Percentiles rank a stretch among this genome's conserved stretches.
These are phyloP conservation scores for Candida coquimbonensis DNA, from an alignment of 805 yeast species.

Conservation along the genomic window DNA sequence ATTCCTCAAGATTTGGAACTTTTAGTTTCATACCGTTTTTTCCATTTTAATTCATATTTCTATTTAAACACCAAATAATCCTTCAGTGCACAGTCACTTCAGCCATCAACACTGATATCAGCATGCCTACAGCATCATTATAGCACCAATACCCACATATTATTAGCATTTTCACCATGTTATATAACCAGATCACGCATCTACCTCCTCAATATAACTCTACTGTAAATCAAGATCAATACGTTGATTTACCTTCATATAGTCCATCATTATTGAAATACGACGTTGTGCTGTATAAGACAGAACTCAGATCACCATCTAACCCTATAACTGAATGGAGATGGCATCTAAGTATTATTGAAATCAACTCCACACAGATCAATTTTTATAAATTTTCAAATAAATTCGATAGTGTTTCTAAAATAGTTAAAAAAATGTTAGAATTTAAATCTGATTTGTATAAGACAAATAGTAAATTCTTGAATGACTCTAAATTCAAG, in stretches of 20 bases:
- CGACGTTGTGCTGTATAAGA: conserved; percentile 5
- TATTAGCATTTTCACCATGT: too few relatives aligned
- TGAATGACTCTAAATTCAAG: conserved; percentile 1
- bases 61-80: too few relatives aligned
- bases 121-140: too few relatives aligned
- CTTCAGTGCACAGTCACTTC: too few relatives aligned
- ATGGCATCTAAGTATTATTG: conserved; percentile 8
- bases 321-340: conserved; percentile 6
- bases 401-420: neutral
- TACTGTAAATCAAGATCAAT: neutral
- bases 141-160: too few relatives aligned
- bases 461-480: neutral
- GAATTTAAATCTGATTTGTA: conserved; percentile 1
- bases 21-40: neutral
- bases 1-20: neutral
- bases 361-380: conserved; percentile 11
- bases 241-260: conserved; percentile 1
- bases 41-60: neutral
- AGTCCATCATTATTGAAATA: conserved; percentile 2
- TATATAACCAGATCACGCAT: too few relatives aligned
- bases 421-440: neutral
- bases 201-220: too few relatives aligned
- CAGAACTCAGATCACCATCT: conserved; percentile 9
- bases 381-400: conserved; percentile 7
- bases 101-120: too few relatives aligned